phyloP scores from a whole-genome alignment of 495 filamentous ascomycete genomes.

The Trypethelium eluteriae region DNA sequence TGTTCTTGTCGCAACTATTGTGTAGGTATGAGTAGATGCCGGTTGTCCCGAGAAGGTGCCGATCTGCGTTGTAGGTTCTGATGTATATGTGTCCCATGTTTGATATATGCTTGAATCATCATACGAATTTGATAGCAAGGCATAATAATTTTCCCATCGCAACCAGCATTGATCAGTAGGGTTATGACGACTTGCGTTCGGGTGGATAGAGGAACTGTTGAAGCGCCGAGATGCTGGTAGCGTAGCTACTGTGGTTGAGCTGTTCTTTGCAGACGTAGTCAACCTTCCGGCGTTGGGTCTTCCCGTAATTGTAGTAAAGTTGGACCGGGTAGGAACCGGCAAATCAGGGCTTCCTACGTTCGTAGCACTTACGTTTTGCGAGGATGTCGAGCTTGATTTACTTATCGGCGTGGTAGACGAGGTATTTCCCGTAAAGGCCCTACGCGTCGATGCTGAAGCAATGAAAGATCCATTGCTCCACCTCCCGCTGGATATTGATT shows the following conservation, averaged over 20 bases:
- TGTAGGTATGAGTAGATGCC: background rate
- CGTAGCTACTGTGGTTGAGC: background rate
- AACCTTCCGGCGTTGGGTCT: background rate
- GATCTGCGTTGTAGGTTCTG: background rate
- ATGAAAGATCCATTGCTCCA: background rate
- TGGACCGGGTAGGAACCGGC: background rate
- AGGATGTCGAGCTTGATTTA: background rate
- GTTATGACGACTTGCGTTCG: background rate
- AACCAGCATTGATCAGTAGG: background rate
- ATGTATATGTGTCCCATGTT: background rate
- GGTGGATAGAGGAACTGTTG: background rate
- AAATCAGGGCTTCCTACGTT: background rate
- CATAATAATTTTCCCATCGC: constrained; percentile 1
- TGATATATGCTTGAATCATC: background rate
- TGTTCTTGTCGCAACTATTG: background rate
- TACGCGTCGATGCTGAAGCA: background rate
- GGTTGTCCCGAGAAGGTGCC: background rate
- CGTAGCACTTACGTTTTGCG: background rate
- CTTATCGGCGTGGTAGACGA: background rate
- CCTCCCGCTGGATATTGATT: background rate
- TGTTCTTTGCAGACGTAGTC: background rate
- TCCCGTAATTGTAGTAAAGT: background rate
- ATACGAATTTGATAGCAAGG: background rate
- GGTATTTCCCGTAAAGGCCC: background rate
- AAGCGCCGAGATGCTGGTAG: background rate